phyloP scores from a whole-genome alignment of 176 grass and related monocot genomes.

The Areca catechu region DNA sequence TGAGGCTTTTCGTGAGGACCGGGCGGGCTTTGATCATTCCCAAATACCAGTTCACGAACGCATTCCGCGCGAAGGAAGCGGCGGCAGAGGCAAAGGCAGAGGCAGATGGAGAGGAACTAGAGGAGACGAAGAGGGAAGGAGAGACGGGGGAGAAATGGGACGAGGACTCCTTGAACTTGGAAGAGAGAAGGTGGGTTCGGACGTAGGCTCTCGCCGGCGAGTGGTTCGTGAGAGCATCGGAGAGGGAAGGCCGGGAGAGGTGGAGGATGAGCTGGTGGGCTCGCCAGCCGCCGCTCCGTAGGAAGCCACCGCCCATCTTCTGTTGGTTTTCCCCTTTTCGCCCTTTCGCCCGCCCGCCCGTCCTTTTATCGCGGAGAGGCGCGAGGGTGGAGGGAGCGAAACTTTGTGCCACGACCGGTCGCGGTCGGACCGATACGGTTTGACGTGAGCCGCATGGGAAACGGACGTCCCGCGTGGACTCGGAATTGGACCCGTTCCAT shows the following conservation, averaged over 20 bases:
- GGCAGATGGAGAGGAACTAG: neutral
- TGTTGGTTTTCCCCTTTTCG: no score
- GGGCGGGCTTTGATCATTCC: slow-evolving; percentile 58
- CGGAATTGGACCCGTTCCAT: no score
- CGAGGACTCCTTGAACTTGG: slow-evolving; percentile 6
- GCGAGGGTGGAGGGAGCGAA: no score
- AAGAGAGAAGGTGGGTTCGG: slow-evolving; percentile 49
- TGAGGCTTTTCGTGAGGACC: slow-evolving; percentile 81
- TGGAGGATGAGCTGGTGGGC: slow-evolving; percentile 23
- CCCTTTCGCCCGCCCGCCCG: no score
- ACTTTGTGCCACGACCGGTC: no score
- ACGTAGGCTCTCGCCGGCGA: slow-evolving; percentile 16
- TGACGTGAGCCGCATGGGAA: no score
- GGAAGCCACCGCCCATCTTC: neutral
- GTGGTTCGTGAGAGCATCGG: neutral
- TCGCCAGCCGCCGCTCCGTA: slow-evolving; percentile 1
- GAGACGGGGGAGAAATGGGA: slow-evolving; percentile 9
- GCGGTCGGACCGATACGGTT: no score
- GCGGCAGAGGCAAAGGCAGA: neutral
- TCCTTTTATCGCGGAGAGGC: no score
- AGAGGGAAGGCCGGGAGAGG: slow-evolving; percentile 20
- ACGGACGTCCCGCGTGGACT: no score
- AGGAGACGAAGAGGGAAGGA: neutral
- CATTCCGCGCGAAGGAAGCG: slow-evolving; percentile 10
- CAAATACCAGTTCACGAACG: slow-evolving; percentile 62